A percentile compares a stretch with the other conserved stretches of the same genome.
Evolutionary conservation across 2,329 filamentous ascomycete species (phyloP).

Genomic region (Fusarium tupiense): DNA sequence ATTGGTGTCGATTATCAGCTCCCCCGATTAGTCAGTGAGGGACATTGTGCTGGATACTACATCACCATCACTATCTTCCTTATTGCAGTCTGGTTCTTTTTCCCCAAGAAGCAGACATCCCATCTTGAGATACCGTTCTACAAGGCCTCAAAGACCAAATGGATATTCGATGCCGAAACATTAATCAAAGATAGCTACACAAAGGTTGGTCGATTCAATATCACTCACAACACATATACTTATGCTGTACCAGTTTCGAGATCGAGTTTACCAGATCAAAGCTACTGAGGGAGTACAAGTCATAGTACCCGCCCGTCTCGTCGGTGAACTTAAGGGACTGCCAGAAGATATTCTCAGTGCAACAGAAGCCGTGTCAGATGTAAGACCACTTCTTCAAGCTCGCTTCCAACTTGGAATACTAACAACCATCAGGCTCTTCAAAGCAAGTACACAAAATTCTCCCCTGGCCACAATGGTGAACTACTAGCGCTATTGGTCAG

Average conservation of each 20-base stretch:
- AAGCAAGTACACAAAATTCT: conserved; percentile 62
- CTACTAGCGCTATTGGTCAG: conserved; percentile 56
- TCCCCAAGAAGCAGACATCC: conserved; percentile 44
- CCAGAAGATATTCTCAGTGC: conserved; percentile 61
- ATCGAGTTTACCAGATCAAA: conserved; percentile 61
- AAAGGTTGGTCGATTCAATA: conserved; percentile 49
- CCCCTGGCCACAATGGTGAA: conserved; percentile 57
- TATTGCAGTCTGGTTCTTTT: conserved; percentile 53
- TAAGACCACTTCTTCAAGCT: conserved; percentile 31
- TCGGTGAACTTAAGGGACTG: conserved; percentile 58
- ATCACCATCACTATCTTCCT: conserved; percentile 50
- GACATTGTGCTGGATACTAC: conserved; percentile 53
- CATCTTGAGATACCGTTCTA: conserved; percentile 56
- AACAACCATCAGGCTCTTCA: conserved; percentile 54
- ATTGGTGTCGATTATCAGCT: conserved; percentile 32
- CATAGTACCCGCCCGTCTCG: conserved; percentile 56
- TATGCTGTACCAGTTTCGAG: conserved; percentile 53
- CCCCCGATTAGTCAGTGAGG: conserved; percentile 38
- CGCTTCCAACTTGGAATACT: background rate
- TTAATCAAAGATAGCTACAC: conserved; percentile 60
- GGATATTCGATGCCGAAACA: conserved; percentile 61
- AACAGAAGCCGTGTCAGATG: conserved; percentile 59
- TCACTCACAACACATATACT: conserved; percentile 9
- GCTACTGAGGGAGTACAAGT: conserved; percentile 61
- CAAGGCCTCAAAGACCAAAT: conserved; percentile 59